Conservation (phyloP, 2,329 filamentous ascomycete species). For the Leptographium flavum region DNA sequence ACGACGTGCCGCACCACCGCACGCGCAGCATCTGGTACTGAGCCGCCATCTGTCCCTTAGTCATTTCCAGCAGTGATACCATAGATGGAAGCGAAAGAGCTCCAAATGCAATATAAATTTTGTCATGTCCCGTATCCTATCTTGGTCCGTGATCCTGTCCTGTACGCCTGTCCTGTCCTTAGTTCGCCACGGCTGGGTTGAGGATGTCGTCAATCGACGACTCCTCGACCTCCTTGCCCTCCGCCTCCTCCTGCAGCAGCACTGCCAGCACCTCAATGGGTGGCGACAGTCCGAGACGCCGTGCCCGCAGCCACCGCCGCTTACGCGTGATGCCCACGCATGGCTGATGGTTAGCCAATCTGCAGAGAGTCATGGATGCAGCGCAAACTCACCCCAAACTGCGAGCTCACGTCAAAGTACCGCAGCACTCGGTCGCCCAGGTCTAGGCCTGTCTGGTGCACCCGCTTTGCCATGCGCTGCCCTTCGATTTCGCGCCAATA, state of each 20-base stretch:
- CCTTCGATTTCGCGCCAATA: constrained; percentile 69
- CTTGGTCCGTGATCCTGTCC: not conserved
- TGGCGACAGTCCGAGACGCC: constrained; percentile 68
- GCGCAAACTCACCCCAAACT: constrained; percentile 70
- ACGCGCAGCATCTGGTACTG: constrained; percentile 94
- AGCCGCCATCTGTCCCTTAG: constrained; percentile 3
- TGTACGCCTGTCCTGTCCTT: not conserved
- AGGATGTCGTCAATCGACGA: constrained; percentile 62
- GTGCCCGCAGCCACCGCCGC: constrained; percentile 78
- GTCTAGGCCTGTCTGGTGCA: constrained; percentile 64
- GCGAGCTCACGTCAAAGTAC: constrained; percentile 82
- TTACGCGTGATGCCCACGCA: constrained; percentile 72
- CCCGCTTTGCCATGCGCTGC: constrained; percentile 49
- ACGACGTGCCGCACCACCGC: constrained; percentile 66
- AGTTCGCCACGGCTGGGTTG: constrained; percentile 25
- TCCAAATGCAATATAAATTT: too few species aligned
- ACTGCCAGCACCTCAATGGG: constrained; percentile 85
- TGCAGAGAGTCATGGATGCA: not conserved
- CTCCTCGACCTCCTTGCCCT: constrained; percentile 39
- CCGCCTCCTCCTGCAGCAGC: constrained; percentile 55
- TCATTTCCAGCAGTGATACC: too few species aligned
- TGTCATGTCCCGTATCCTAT: too few species aligned
- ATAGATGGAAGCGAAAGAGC: too few species aligned
- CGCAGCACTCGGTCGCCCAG: constrained; percentile 74
- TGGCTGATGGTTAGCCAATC: constrained; percentile 38